Percentiles rank a stretch among this genome's conserved stretches.
These are phyloP conservation scores for Trichomonas tenax DNA, from an alignment of 208 protist genomes.

Conservation along the genomic window DNA sequence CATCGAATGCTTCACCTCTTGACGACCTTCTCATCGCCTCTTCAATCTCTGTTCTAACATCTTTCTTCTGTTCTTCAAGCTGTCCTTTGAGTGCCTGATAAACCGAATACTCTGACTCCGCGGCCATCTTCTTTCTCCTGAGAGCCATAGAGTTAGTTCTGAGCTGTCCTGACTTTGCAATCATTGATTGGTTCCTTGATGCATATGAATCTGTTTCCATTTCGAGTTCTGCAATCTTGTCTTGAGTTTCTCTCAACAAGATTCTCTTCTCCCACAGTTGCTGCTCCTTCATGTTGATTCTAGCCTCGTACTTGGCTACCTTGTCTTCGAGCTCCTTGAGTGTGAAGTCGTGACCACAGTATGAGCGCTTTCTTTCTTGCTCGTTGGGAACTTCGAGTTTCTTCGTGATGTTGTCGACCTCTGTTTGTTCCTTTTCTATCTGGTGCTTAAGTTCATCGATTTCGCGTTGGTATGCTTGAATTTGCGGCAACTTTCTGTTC, in stretches of 20 bases:
- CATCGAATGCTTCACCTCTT: conserved; percentile 12
- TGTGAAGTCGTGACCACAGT: not conserved
- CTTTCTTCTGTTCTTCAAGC: conserved; percentile 12
- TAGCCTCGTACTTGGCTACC: not conserved
- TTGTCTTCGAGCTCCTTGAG: conserved; percentile 4
- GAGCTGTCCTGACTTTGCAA: not conserved
- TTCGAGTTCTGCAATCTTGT: not conserved
- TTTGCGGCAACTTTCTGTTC: not conserved
- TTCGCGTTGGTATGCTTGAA: not conserved
- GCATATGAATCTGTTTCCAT: not conserved
- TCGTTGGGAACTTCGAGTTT: not conserved
- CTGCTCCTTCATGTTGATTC: not conserved
- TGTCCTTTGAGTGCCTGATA: not conserved
- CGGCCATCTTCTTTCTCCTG: conserved; percentile 13
- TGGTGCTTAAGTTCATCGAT: not conserved
- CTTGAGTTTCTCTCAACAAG: not conserved
- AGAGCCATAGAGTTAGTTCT: not conserved
- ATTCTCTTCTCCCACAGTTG: conserved; percentile 5
- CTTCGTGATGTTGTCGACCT: not conserved
- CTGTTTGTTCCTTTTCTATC: not conserved
- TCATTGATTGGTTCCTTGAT: not conserved
- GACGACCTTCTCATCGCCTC: not conserved
- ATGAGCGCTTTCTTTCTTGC: not conserved
- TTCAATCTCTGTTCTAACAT: not conserved
- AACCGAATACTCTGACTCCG: not conserved